These are phyloP conservation scores for Plasmopara viticola DNA, from an alignment of 352 stramenopile genomes.

Conservation along the genomic window DNA sequence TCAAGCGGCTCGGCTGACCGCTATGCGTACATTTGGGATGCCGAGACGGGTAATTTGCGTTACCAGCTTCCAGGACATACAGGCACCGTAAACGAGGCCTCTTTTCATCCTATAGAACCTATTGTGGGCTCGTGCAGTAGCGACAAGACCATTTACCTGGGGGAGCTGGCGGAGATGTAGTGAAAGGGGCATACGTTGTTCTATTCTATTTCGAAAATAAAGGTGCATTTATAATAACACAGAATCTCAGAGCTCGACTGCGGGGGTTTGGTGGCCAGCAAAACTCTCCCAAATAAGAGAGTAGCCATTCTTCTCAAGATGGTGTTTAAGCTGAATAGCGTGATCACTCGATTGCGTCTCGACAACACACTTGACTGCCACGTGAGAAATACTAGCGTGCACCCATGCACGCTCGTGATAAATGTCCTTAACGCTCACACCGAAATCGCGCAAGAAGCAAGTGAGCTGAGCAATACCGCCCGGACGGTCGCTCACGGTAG, in stretches of 20 bases:
- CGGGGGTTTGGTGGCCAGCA: slow-evolving; percentile 8
- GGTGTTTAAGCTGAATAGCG: slow-evolving; percentile 80
- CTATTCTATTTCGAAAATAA: slow-evolving; percentile 19
- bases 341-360: slow-evolving; percentile 94
- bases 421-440: slow-evolving; percentile 95
- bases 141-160: slow-evolving; percentile 85
- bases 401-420: slow-evolving; percentile 97
- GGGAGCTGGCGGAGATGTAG: slow-evolving; percentile 45
- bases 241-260: slow-evolving; percentile 23
- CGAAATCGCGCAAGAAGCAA: slow-evolving; percentile 82
- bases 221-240: too few species aligned
- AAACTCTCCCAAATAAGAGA: slow-evolving; percentile 79
- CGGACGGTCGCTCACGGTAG: slow-evolving; percentile 94
- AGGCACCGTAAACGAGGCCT: slow-evolving; percentile 91
- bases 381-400: slow-evolving; percentile 91
- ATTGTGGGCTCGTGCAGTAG: slow-evolving; percentile 82
- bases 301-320: slow-evolving; percentile 82
- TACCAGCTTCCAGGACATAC: slow-evolving; percentile 92
- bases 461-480: slow-evolving; percentile 92
- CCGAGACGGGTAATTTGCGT: slow-evolving; percentile 82
- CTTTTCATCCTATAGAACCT: slow-evolving; percentile 84
- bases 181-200: slow-evolving; percentile 12
- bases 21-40: slow-evolving; percentile 95
- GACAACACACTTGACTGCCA: slow-evolving; percentile 94
- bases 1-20: slow-evolving; percentile 85